Evolutionary conservation across 441 rosid genomes (phyloP), one percentile per base, ranked within the genome.

Genomic region (Biscutella laevigata): DNA sequence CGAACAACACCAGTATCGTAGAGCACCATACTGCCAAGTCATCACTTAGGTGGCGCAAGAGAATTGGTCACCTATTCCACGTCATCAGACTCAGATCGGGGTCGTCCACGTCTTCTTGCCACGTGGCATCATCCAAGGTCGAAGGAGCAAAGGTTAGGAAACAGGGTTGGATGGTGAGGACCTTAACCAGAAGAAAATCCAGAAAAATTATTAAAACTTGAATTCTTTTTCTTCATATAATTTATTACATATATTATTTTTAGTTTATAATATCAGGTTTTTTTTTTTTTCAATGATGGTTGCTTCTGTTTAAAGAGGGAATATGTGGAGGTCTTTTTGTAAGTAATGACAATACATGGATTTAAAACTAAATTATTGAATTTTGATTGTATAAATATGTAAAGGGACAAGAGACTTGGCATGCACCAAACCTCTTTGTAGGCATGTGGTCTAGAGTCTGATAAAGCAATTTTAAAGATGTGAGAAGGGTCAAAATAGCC

Each of bases 61-160:
- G 86, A 47, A 83, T 91, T 71, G 88, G 95, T 1, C 89, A 88
- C 17, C 37, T 87, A 5, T 77, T 91, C 76, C 95, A 91, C 22
- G 79, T 82, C 58, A 64, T 85, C 59, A 76, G 67, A 61, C 78
- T 81, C 78, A 91, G 79, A 78, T 52, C 70, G 16, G 27, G 56
- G 24, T 80, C 84, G 58, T 80, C 95, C 71, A 77, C 67, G 15
- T 62, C 69, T 43, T 67, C 72, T 67, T 67, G 88, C 77, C 88
- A 82, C 53, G 87, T 79, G 54, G 77, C 82, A 62, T 72, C 84
- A 64, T 55, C 75, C 71, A 81, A 80, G 59, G 81, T 70, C 66
- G 89, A 82, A 30, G 94, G 92, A 33, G 78, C 81, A 66, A 81
- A 79, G 63, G 83, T 73, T 53, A 80, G 81, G 69, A 80, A 72